Evolutionary conservation across 2,329 filamentous ascomycete species (phyloP), one percentile per base, ranked within the genome.

Genomic region (Gaeumannomyces tritici): DNA sequence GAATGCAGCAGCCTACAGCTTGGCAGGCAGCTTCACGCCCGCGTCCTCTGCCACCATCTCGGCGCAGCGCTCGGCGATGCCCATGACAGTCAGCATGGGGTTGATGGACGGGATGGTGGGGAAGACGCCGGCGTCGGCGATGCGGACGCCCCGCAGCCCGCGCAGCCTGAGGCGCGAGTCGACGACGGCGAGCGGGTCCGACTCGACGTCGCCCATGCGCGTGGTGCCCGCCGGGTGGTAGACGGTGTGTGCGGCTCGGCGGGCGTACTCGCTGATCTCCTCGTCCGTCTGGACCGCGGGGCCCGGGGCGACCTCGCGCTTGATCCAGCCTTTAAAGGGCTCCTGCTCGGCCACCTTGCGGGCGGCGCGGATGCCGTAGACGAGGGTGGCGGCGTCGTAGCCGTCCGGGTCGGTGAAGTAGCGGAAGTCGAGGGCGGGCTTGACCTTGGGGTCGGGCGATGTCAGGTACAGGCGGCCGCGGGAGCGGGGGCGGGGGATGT

Each of bases 401-500:
- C 90, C 90, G 74, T 92, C 89, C 1, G 89, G 85, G 71, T 95
- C 90, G 65, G 90, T 93, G 80, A 95, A 93, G 80, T 95, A 95
- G 70, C 88, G 86, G 85, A 93, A 93, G 78, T 95, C 90, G 65
- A 95, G 84, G 3, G 90, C 88, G 21, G 90, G 90, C 78, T 93
- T 93, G 73, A 90, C 86, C 66, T 71, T 80, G 1, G 90, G 89
- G 74, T 93, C 89, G 47, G 85, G 74, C 31, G 88, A 91, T 61
- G 88, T 91, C 67, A 93, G 84, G 77, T 89, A 93, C 70, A 93
- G 79, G 66, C 86, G 84, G 64, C 91, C 91, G 62, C 88, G 86
- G 58, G 89, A 92, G 62, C 89, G 87, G 31, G 91, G 89, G 28
- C 91, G 89, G 42, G 90, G 90, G 70, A 96, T 95, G 78, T 96